A percentile compares a stretch with the other conserved stretches of the same genome.
Evolutionary conservation across 768 basidiomycete species (phyloP).

Genomic region (Suillus weaverae): DNA sequence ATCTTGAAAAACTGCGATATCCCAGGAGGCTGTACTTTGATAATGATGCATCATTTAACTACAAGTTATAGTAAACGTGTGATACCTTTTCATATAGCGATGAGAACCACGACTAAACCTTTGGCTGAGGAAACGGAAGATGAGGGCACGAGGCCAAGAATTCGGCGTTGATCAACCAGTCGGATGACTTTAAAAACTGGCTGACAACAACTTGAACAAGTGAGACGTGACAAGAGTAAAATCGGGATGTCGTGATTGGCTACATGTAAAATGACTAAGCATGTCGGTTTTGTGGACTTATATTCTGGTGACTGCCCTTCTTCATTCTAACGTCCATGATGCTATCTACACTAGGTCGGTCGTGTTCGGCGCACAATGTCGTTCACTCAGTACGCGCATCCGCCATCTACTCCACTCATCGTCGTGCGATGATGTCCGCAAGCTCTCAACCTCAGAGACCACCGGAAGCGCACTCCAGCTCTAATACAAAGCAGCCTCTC

Average conservation of each 20-base stretch:
- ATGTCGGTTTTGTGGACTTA: neutral
- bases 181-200: neutral
- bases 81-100: neutral
- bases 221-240: neutral
- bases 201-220: neutral
- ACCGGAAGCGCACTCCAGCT: conserved; percentile 17
- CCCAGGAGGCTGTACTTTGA: neutral
- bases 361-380: conserved; percentile 2
- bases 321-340: neutral
- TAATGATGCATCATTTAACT: neutral
- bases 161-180: neutral
- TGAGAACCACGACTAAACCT: neutral
- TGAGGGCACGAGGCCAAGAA: neutral
- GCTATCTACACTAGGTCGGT: neutral
- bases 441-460: conserved; percentile 35
- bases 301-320: neutral
- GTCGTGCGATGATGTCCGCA: conserved; percentile 71
- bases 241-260: neutral
- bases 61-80: neutral
- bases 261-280: neutral
- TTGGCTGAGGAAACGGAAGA: neutral
- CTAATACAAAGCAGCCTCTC: conserved; percentile 17
- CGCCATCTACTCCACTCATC: conserved; percentile 23
- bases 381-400: neutral
- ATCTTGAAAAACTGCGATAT: conserved; percentile 17